Base-by-base conservation (phyloP, 2,329 filamentous ascomycete genomes). In the Aspergillus awamori region DNA sequence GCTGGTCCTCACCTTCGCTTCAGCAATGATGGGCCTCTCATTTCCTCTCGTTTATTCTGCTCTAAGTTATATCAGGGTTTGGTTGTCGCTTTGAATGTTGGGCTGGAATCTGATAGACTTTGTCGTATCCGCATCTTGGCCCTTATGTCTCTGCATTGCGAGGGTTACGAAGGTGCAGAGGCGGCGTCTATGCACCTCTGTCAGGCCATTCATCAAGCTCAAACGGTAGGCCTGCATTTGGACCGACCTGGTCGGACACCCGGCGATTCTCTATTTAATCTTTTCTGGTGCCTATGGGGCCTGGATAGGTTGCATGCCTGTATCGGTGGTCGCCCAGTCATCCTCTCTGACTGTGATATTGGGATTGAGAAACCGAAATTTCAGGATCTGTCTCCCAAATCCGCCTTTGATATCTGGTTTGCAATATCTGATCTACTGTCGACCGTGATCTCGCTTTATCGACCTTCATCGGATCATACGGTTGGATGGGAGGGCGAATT, bases 201-300 rank as follows among this genome's bases (percentile, higher is more conserved):
- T 17, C 73, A 76, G 60, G 77, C 77, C 10, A 77, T 79, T 47
- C 77, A 79, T 55, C 76, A 77, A 53, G 75, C 76, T 22, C 76
- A 77, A 62, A 77, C 76, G 4, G 66, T 70, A 41, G 77, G 76
- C 22, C 59, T 79, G 38, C 77, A 79, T 65, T 74, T 78, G 53
- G 69, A 76, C 57, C 72, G 74, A 17, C 75, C 77, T 5, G 72
- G 70, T 7, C 68, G 74, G 49, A 65, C 64, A 30, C 55, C 65
- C 15, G 67, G 63, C 24, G 75, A 76, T 57, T 65, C 72, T 24
- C 60, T 70, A n/a, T 68, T 67, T 15, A 64, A 67, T 55, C 65
- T 78, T 4, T 79, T 78, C 64, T 79, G 77, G 77, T 74, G 74
- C 24, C 63, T 79, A 41, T 79, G 77, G 77, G 74, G 74, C 2